These are phyloP conservation scores for Xylaria curta DNA, from an alignment of 495 filamentous ascomycete genomes.

Conservation along the genomic window DNA sequence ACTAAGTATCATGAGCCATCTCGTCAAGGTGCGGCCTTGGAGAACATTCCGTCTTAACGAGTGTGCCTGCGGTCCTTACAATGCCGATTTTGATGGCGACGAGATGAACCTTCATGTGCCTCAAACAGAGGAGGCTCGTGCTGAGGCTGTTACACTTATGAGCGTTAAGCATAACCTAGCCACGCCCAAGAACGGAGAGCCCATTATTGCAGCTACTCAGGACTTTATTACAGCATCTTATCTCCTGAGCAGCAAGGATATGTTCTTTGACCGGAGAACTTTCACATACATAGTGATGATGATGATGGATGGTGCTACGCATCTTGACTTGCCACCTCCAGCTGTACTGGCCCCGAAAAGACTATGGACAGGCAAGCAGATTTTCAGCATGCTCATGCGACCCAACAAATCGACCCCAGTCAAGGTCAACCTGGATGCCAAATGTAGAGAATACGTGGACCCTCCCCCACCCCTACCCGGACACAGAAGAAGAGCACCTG, in stretches of 20 bases:
- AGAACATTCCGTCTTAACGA: slow-evolving; percentile 97
- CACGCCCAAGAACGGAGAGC: slow-evolving; percentile 96
- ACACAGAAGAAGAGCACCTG: slow-evolving; percentile 57
- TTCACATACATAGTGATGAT: slow-evolving; percentile 91
- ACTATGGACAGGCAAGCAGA: slow-evolving; percentile 97
- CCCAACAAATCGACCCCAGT: slow-evolving; percentile 83
- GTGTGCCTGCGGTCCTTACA: slow-evolving; percentile 97
- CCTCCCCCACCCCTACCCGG: slow-evolving; percentile 40
- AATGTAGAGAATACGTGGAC: slow-evolving; percentile 80
- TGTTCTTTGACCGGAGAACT: slow-evolving; percentile 83
- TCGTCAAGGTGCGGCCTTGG: slow-evolving; percentile 91
- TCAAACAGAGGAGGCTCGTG: slow-evolving; percentile 94
- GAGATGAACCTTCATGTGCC: slow-evolving; percentile 99
- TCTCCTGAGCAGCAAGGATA: slow-evolving; percentile 88
- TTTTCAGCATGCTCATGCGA: slow-evolving; percentile 94
- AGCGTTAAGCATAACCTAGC: slow-evolving; percentile 95
- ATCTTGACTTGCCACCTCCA: slow-evolving; percentile 86
- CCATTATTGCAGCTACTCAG: slow-evolving; percentile 97
- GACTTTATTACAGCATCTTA: slow-evolving; percentile 98
- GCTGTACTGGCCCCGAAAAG: slow-evolving; percentile 82
- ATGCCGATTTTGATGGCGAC: slow-evolving; percentile 98
- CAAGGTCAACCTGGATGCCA: slow-evolving; percentile 89
- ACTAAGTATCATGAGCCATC: slow-evolving; percentile 94
- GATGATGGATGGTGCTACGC: slow-evolving; percentile 84
- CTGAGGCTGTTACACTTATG: slow-evolving; percentile 96